Percentiles rank a stretch among this genome's conserved stretches.
phyloP scores from a whole-genome alignment of 2,329 filamentous ascomycete genomes.

The Fusarium stilboides region DNA sequence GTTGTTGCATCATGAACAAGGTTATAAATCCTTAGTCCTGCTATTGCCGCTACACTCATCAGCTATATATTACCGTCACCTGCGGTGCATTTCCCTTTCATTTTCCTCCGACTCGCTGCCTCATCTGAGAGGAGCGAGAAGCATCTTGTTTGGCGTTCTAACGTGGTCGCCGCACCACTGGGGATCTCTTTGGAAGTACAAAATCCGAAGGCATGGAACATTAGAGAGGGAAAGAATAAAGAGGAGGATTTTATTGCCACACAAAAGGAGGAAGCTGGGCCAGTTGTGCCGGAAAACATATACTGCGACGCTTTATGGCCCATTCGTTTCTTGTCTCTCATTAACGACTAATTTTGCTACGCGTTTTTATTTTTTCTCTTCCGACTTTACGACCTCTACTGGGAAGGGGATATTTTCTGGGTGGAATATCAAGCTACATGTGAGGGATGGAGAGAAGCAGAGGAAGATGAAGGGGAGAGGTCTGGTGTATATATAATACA shows the following conservation, averaged over 20 bases:
- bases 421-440: constrained; percentile 21
- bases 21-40: constrained; percentile 24
- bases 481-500: constrained; percentile 44
- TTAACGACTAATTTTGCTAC: constrained; percentile 31
- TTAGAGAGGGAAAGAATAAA: constrained; percentile 35
- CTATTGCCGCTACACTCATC: constrained; percentile 15
- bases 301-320: constrained; percentile 39
- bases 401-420: constrained; percentile 30
- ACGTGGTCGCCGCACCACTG: constrained; percentile 43
- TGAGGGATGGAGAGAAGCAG: not conserved
- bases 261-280: constrained; percentile 35
- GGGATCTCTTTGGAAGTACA: constrained; percentile 45
- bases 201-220: constrained; percentile 30
- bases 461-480: not conserved
- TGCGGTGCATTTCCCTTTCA: constrained; percentile 28
- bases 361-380: constrained; percentile 23
- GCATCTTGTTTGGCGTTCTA: constrained; percentile 50
- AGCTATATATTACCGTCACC: constrained; percentile 22
- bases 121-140: constrained; percentile 36
- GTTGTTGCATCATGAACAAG: constrained; percentile 41
- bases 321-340: constrained; percentile 45
- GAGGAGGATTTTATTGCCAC: constrained; percentile 14
- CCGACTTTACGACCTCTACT: constrained; percentile 36
- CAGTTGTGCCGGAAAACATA: constrained; percentile 32
- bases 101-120: constrained; percentile 28